Conservation (phyloP, 2,329 filamentous ascomycete genomes). For the Penicillium crustosum region DNA sequence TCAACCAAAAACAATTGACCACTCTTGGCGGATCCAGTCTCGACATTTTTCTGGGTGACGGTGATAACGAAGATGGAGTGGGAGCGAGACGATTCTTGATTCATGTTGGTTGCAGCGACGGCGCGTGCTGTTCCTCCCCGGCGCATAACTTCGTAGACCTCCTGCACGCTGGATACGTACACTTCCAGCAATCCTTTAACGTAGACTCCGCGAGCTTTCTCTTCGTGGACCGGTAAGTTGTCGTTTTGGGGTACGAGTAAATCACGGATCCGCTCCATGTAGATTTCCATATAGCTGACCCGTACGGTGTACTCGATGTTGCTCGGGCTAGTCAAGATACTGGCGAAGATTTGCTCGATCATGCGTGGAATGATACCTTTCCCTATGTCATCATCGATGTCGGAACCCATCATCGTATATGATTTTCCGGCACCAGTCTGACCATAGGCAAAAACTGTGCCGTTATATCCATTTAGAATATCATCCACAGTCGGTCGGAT, state of each 20-base stretch:
- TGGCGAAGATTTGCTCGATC: constrained; percentile 94
- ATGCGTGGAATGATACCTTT: constrained; percentile 97
- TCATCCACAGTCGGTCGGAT: constrained; percentile 95
- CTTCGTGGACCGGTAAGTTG: constrained; percentile 95
- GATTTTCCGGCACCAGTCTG: constrained; percentile 99
- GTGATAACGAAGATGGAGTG: constrained; percentile 98
- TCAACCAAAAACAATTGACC: constrained; percentile 97
- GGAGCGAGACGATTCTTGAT: constrained; percentile 94
- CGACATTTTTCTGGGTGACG: constrained; percentile 95
- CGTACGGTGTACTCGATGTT: constrained; percentile 99
- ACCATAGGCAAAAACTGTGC: constrained; percentile 96
- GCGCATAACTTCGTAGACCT: constrained; percentile 96
- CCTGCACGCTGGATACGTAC: constrained; percentile 91
- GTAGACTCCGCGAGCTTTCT: constrained; percentile 93
- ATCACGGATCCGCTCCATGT: constrained; percentile 98
- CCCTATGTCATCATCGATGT: constrained; percentile 84
- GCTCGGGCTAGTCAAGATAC: constrained; percentile 84
- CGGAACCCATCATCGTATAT: constrained; percentile 97
- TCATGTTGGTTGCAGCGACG: constrained; percentile 98
- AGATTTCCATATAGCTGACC: constrained; percentile 99
- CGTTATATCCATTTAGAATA: constrained; percentile 98
- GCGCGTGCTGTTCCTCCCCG: constrained; percentile 84
- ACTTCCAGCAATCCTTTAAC: constrained; percentile 94
- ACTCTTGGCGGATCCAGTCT: constrained; percentile 93
- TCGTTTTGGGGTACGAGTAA: constrained; percentile 89